Percentiles rank a stretch among this genome's conserved stretches.
Conservation (phyloP, 305 asterid genomes). For the Solanum aculeatissimum region DNA sequence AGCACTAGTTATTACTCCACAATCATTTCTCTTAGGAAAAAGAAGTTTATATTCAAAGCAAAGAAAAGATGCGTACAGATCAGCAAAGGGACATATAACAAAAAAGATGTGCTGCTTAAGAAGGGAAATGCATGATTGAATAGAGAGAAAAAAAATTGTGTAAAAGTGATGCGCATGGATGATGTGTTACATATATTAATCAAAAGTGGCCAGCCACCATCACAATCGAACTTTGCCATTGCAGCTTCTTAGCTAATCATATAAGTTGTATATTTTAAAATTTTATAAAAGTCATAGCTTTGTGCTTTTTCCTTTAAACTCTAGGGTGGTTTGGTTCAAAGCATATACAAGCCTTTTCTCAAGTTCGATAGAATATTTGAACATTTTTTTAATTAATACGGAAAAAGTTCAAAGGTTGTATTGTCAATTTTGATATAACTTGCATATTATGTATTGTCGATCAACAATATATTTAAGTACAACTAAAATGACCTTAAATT, state of each 20-base stretch:
- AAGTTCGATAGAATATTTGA: too few species aligned
- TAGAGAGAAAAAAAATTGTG: constrained; percentile 7
- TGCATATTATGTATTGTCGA: too few species aligned
- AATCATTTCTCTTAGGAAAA: neutral
- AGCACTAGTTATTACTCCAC: neutral
- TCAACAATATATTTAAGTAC: too few species aligned
- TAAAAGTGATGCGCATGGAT: constrained; percentile 27
- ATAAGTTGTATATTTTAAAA: neutral
- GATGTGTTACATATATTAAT: constrained; percentile 6
- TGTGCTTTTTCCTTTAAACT: neutral
- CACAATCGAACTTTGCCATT: neutral
- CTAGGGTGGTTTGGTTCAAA: neutral
- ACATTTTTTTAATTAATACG: neutral
- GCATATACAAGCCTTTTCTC: too few species aligned
- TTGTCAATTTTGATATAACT: neutral
- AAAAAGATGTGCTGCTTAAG: constrained; percentile 19
- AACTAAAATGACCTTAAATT: neutral
- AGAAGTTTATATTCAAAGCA: constrained; percentile 16
- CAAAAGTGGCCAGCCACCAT: constrained; percentile 10
- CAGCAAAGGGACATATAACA: constrained; percentile 18
- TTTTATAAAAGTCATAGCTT: neutral
- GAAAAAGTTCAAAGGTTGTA: neutral
- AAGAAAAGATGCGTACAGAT: constrained; percentile 34
- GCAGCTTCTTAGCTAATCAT: neutral
- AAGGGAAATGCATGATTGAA: constrained; percentile 27